Evolutionary conservation across 2,329 filamentous ascomycete species (phyloP), one percentile per base, ranked within the genome.

Genomic region (Emergomyces pasteurianus): DNA sequence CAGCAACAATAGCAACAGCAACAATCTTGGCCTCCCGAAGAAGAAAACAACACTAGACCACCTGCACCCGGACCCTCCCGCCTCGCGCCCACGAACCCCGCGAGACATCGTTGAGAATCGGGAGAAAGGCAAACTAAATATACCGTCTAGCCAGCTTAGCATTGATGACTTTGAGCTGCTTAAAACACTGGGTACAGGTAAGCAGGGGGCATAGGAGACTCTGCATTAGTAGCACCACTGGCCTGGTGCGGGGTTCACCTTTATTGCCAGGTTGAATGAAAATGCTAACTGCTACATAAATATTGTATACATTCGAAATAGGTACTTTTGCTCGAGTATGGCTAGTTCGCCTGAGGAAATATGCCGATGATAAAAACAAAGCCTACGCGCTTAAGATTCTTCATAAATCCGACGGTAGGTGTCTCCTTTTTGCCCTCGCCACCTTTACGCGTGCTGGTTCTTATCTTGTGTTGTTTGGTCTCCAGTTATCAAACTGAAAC

Each of bases 401-500:
- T 34, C 77, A 78, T 60, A 80, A 80, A 67, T 77, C 75, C 42
- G 78, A 80, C 67, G 76, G 77, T 79, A 67, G 66, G 69, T 50
- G 28, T 43, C 53, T 42, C 46, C 31, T 31, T n/a, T 26, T 42
- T 31, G n/a, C 12, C 62, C 63, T 58, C 43, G 38, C 59, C 34
- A 50, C 16, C 21, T 60, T 65, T 61, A 63, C 34, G 40, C 40
- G 63, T 56, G 62, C 58, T 56, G 12, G 7, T 58, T 12, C 58
- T 52, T 18, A 52, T 42, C 55, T 64, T 31, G 7, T 42, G 26
- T 9, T 56, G 36, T 31, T 43, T 36, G 49, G n/a, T 28, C 21
- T 55, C 57, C 62, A 79, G 78, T 80, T 59, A 78, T 80, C 68
- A 82, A 83, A 62, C 74, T 86, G 67, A 86, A 87, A 76, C 84